phyloP scores from a whole-genome alignment of 2,329 filamentous ascomycete species.

The Furcasterigmium furcatum region DNA sequence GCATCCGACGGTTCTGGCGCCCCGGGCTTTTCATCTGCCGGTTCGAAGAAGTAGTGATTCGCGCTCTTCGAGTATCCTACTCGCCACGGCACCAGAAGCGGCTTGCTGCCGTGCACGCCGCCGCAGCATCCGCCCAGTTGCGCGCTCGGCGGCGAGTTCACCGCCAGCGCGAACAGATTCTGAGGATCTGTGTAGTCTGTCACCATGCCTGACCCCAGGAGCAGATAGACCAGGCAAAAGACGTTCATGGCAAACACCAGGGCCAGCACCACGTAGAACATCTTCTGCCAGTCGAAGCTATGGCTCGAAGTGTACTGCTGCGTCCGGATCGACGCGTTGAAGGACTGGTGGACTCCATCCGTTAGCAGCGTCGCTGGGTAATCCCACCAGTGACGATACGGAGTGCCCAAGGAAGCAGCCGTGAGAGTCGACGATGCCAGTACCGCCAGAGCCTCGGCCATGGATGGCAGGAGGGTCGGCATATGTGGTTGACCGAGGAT shows the following conservation, averaged over 20 bases:
- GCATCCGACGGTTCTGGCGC: slow-evolving; percentile 5
- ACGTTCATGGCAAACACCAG: slow-evolving; percentile 66
- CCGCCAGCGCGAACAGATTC: slow-evolving; percentile 68
- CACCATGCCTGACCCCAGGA: slow-evolving; percentile 55
- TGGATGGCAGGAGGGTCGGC: slow-evolving; percentile 54
- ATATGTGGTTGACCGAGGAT: slow-evolving; percentile 40
- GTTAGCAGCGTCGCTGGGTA: slow-evolving; percentile 35
- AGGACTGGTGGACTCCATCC: slow-evolving; percentile 48
- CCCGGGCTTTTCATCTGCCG: slow-evolving; percentile 22
- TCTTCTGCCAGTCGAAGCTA: slow-evolving; percentile 53
- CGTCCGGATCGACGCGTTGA: slow-evolving; percentile 60
- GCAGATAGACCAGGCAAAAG: slow-evolving; percentile 60
- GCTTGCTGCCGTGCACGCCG: slow-evolving; percentile 26
- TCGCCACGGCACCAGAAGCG: slow-evolving; percentile 38
- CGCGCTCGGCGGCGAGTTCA: slow-evolving; percentile 50
- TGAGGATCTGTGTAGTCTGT: slow-evolving; percentile 78
- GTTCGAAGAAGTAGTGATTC: slow-evolving; percentile 41
- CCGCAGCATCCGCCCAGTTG: slow-evolving; percentile 34
- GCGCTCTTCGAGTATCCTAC: slow-evolving; percentile 31
- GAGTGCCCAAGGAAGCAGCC: slow-evolving; percentile 52
- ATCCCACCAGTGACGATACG: slow-evolving; percentile 57
- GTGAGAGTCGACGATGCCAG: slow-evolving; percentile 66
- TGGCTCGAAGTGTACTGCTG: slow-evolving; percentile 71
- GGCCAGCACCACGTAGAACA: slow-evolving; percentile 65
- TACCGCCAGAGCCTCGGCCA: slow-evolving; percentile 72